Percentiles rank a stretch among this genome's conserved stretches.
Conservation (phyloP, 768 basidiomycete genomes). For the Pleurotus salmoneostramineus region DNA sequence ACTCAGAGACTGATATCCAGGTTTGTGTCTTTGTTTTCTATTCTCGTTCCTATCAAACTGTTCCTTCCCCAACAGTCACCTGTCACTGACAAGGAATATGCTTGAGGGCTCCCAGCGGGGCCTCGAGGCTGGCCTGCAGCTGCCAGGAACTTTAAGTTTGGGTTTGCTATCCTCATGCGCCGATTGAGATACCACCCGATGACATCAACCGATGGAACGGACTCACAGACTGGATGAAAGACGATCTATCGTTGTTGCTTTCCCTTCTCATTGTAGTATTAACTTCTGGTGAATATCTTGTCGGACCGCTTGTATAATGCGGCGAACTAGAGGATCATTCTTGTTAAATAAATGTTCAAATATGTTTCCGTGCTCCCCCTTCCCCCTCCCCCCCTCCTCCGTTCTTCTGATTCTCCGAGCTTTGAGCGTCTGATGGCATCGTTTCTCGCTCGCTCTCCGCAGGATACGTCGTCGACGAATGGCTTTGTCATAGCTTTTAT, state of each 20-base stretch:
- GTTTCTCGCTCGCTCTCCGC: neutral
- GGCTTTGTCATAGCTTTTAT: neutral
- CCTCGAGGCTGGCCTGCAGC: neutral
- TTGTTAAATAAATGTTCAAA: neutral
- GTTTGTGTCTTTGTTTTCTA: neutral
- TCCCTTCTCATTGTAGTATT: too few species aligned
- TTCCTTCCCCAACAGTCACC: neutral
- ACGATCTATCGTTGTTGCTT: neutral
- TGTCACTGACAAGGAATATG: neutral
- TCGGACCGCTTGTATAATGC: neutral
- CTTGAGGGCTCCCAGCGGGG: neutral
- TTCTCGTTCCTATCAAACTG: neutral
- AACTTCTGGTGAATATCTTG: neutral
- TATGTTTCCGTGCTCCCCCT: neutral
- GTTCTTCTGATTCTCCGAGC: too few species aligned
- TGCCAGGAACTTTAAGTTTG: neutral
- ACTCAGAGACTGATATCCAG: conserved; percentile 3
- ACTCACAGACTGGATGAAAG: neutral
- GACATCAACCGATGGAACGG: neutral
- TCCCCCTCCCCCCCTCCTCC: too few species aligned
- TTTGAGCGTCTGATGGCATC: too few species aligned
- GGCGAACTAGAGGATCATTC: neutral
- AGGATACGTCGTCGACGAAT: neutral
- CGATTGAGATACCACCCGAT: neutral
- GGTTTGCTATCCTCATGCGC: neutral